Evolutionary conservation across 2,329 filamentous ascomycete genomes (phyloP).

Genomic region (Paradendryphiella salina): DNA sequence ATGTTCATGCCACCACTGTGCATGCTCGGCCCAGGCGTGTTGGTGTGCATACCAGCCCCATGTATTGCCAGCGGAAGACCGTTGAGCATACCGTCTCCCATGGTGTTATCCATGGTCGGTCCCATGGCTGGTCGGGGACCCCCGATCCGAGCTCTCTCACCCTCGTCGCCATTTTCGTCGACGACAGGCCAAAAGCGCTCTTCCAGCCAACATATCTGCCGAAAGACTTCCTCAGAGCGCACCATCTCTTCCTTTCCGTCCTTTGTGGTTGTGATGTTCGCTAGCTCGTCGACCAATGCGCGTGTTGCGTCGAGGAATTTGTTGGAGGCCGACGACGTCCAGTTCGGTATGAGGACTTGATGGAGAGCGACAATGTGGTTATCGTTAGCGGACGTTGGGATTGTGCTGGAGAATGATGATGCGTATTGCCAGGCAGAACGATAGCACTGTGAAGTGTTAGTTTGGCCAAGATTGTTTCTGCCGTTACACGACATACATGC

Average conservation of each 20-base stretch:
- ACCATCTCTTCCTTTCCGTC: conserved; percentile 55
- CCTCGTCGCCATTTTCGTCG: conserved; percentile 54
- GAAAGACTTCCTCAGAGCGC: conserved; percentile 53
- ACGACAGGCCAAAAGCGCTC: conserved; percentile 56
- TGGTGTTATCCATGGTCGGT: conserved; percentile 24
- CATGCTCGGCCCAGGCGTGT: conserved; percentile 11
- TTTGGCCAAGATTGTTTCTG: neutral
- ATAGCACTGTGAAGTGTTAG: conserved; percentile 47
- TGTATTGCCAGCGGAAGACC: conserved; percentile 10
- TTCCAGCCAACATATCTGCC: conserved; percentile 54
- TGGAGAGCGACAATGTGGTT: conserved; percentile 54
- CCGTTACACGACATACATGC: conserved; percentile 48
- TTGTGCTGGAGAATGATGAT: conserved; percentile 48
- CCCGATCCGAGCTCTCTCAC: conserved; percentile 39
- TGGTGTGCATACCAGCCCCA: conserved; percentile 13
- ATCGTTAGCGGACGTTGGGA: conserved; percentile 46
- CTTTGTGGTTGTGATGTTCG: conserved; percentile 52
- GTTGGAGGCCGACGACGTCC: conserved; percentile 55
- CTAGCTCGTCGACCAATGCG: conserved; percentile 55
- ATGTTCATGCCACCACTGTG: conserved; percentile 11
- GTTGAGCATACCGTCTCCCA: conserved; percentile 24
- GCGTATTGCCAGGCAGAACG: conserved; percentile 55
- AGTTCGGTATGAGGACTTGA: conserved; percentile 56
- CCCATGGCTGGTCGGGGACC: conserved; percentile 23
- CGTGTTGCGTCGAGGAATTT: conserved; percentile 56